These are phyloP conservation scores for Artemisia tridentata DNA, from an alignment of 129 eudicot species.

Conservation along the genomic window DNA sequence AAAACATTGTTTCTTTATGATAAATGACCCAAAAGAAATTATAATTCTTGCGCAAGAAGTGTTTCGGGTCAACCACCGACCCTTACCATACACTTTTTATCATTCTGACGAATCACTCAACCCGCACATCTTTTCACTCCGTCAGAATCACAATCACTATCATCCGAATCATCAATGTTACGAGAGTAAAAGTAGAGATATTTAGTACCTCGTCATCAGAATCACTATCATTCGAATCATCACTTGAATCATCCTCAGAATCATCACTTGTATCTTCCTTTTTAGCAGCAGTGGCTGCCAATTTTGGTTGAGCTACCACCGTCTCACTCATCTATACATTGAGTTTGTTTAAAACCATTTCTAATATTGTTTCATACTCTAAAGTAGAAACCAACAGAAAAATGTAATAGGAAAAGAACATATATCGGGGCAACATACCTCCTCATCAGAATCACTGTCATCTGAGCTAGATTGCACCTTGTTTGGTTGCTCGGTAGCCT, in stretches of 20 bases:
- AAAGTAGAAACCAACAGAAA: neutral
- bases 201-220: neutral
- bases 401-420: neutral
- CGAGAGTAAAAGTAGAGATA: neutral
- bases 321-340: neutral
- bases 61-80: too few relatives aligned
- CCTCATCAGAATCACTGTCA: neutral
- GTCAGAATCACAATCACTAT: too few relatives aligned
- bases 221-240: neutral
- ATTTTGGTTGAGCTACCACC: neutral
- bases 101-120: too few relatives aligned
- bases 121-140: too few relatives aligned
- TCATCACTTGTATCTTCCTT: neutral
- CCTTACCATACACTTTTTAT: too few relatives aligned
- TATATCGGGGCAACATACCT: neutral
- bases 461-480: neutral
- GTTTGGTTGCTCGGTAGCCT: too few relatives aligned
- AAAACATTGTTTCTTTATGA: too few relatives aligned
- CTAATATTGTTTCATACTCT: neutral
- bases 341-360: neutral
- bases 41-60: too few relatives aligned
- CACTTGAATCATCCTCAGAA: neutral
- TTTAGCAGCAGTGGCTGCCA: neutral
- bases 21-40: too few relatives aligned
- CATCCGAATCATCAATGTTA: too few relatives aligned